A percentile compares a stretch with the other conserved stretches of the same genome.
Conservation (phyloP, 176 grass and related monocot species). For the Eleusine indica region DNA sequence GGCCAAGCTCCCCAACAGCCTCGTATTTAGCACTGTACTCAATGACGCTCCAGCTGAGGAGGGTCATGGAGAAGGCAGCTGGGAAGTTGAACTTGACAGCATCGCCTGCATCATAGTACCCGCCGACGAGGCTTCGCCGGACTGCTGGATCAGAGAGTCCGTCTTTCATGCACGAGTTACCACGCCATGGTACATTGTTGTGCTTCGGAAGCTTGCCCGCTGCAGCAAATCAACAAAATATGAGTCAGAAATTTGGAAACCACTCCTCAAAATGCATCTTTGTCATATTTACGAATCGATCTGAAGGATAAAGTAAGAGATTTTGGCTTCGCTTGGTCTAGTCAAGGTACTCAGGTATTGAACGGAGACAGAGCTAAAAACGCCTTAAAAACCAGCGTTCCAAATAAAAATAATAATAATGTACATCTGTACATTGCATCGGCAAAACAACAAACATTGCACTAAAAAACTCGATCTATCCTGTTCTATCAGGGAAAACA, state of each 20-base stretch:
- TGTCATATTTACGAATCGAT: conserved; percentile 22
- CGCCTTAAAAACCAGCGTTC: not conserved
- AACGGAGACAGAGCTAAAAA: conserved; percentile 20
- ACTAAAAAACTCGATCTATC: not conserved
- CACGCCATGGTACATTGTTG: conserved; percentile 82
- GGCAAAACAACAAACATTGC: conserved; percentile 2
- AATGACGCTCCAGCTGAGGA: conserved; percentile 94
- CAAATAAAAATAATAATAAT: not conserved
- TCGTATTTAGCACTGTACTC: conserved; percentile 92
- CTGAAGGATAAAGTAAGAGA: not conserved
- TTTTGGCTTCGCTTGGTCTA: not conserved
- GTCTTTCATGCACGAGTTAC: conserved; percentile 85
- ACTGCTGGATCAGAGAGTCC: conserved; percentile 64
- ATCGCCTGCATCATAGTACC: conserved; percentile 76
- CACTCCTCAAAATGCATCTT: conserved; percentile 2
- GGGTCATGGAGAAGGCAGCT: conserved; percentile 81
- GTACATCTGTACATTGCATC: not conserved
- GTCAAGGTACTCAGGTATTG: not conserved
- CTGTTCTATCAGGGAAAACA: not conserved
- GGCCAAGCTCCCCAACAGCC: conserved; percentile 75
- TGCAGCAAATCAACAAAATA: conserved; percentile 42
- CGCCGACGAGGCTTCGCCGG: conserved; percentile 64
- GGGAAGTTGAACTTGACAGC: conserved; percentile 93
- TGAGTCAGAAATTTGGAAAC: not conserved
- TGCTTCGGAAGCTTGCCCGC: conserved; percentile 85